Conservation (phyloP, 768 basidiomycete genomes). For the Macrolepiota fuliginosa region DNA sequence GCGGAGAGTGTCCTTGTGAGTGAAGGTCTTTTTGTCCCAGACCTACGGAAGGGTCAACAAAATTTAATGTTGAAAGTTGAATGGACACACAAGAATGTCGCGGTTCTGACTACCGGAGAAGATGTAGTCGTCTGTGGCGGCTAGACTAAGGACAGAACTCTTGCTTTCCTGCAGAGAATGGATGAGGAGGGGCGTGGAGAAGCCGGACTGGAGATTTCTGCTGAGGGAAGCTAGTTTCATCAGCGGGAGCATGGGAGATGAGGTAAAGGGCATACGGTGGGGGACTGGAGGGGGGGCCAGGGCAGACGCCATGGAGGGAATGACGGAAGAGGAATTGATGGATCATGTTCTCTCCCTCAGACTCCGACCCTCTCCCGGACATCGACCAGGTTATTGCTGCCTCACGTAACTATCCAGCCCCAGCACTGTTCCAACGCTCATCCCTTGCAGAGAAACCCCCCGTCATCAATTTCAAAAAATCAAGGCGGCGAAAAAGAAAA, state of each 20-base stretch:
- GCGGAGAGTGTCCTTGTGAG: slow-evolving; percentile 61
- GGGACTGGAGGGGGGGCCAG: slow-evolving; percentile 8
- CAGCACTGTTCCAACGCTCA: not conserved
- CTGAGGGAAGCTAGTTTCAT: slow-evolving; percentile 53
- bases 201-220: slow-evolving; percentile 45
- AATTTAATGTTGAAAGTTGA: not conserved
- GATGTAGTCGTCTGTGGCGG: slow-evolving; percentile 68
- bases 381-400: not conserved
- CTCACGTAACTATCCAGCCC: not conserved
- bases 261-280: slow-evolving; percentile 17
- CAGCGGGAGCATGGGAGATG: not conserved
- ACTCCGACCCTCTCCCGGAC: slow-evolving; percentile 9
- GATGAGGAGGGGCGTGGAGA: slow-evolving; percentile 45
- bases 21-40: slow-evolving; percentile 76
- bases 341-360: slow-evolving; percentile 3
- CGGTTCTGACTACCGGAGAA: slow-evolving; percentile 81
- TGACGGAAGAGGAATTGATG: not conserved
- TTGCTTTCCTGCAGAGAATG: slow-evolving; percentile 71
- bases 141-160: slow-evolving; percentile 73
- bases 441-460: not conserved
- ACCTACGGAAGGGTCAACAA: slow-evolving; percentile 48
- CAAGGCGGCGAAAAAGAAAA: not conserved
- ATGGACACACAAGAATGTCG: slow-evolving; percentile 63
- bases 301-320: not conserved
- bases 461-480: not conserved